These are phyloP conservation scores for Tylopilus intermedius DNA, from an alignment of 768 basidiomycete species.

Conservation along the genomic window DNA sequence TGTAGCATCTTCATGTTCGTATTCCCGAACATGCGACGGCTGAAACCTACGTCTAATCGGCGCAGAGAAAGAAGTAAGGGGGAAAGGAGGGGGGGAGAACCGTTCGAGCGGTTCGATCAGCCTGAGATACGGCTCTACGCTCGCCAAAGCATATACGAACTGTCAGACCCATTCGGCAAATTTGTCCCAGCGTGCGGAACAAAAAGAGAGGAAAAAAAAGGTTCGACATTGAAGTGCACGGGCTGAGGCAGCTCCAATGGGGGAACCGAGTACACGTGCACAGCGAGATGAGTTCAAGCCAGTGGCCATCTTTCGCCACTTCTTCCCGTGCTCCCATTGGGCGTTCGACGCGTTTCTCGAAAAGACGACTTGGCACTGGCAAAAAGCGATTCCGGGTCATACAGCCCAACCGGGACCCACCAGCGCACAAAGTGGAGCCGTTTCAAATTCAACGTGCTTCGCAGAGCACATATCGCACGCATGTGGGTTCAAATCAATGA, in stretches of 20 bases:
- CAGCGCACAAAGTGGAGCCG: conserved; percentile 18
- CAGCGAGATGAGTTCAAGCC: too few species aligned
- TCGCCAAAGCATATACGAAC: conserved; percentile 10
- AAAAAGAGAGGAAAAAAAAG: not conserved
- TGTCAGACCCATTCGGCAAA: conserved; percentile 20
- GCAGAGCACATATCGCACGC: not conserved
- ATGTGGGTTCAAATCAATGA: not conserved
- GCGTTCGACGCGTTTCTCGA: not conserved
- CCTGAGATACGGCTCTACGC: not conserved
- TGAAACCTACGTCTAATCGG: conserved; percentile 15
- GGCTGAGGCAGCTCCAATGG: conserved; percentile 5
- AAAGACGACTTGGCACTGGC: not conserved
- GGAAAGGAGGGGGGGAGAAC: not conserved
- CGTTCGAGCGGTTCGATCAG: conserved; percentile 13
- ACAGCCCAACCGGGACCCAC: not conserved
- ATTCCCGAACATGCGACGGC: conserved; percentile 9
- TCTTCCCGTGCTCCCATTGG: not conserved
- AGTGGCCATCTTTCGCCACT: not conserved
- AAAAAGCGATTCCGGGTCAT: not conserved
- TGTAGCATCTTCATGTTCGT: not conserved
- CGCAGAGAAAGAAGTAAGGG: not conserved
- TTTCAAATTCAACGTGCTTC: conserved; percentile 19
- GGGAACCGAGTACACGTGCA: conserved; percentile 16
- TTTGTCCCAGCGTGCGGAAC: conserved; percentile 2
- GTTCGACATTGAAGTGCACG: not conserved